Conservation (phyloP, 2,329 filamentous ascomycete genomes). For the Fusarium odoratissimum region DNA sequence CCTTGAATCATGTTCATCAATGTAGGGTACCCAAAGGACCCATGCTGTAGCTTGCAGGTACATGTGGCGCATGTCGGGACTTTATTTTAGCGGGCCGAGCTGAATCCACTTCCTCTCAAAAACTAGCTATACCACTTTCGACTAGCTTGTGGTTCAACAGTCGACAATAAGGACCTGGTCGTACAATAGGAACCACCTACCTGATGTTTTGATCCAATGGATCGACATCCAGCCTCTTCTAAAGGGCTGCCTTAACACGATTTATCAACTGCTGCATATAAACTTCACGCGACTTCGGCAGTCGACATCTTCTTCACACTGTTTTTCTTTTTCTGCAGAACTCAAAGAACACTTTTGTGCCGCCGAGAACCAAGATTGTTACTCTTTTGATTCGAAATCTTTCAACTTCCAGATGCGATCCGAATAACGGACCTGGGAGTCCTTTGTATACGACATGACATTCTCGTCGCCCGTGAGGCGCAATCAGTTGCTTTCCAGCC, state of each 20-base stretch:
- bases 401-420: slow-evolving; percentile 31
- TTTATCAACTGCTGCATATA: slow-evolving; percentile 26
- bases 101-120: background rate
- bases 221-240: slow-evolving; percentile 37
- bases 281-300: slow-evolving; percentile 5
- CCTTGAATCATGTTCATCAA: background rate
- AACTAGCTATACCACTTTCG: background rate
- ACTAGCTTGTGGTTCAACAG: background rate
- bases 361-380: background rate
- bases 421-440: slow-evolving; percentile 33
- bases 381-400: background rate
- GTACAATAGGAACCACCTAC: slow-evolving; percentile 17
- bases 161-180: slow-evolving; percentile 14
- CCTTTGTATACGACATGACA: slow-evolving; percentile 51
- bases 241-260: slow-evolving; percentile 38
- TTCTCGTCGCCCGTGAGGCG: slow-evolving; percentile 56
- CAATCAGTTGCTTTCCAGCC: slow-evolving; percentile 55
- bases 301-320: background rate
- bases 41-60: slow-evolving; percentile 13
- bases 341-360: background rate
- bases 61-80: slow-evolving; percentile 29
- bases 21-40: background rate
- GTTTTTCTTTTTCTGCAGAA: background rate
- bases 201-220: slow-evolving; percentile 24
- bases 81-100: slow-evolving; percentile 41